phyloP scores from a whole-genome alignment of 495 filamentous ascomycete species.

The Xylaria curta region DNA sequence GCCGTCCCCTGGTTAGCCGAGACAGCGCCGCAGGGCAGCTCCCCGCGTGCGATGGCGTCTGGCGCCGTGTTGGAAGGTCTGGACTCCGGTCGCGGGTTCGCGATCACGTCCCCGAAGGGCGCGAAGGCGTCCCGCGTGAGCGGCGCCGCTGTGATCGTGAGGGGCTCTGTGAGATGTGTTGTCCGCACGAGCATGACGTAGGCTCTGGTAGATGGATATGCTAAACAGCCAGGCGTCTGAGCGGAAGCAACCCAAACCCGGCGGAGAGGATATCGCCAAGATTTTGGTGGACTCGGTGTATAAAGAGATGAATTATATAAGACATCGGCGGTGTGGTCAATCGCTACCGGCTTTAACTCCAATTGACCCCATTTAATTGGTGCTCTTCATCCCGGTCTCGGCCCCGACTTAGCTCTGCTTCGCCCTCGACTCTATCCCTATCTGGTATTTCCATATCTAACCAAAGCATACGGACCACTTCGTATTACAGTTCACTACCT shows the following conservation, averaged over 20 bases:
- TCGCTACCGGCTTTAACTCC: background rate
- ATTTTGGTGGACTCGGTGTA: background rate
- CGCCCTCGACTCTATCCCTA: background rate
- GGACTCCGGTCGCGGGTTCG: constrained; percentile 66
- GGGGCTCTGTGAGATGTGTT: constrained; percentile 28
- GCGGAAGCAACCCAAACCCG: background rate
- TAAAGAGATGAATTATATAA: background rate
- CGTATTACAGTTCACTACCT: background rate
- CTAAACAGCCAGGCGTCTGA: background rate
- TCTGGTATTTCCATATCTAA: background rate
- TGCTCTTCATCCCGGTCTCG: background rate
- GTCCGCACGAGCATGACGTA: constrained; percentile 38
- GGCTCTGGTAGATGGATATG: background rate
- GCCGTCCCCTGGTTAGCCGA: constrained; percentile 85
- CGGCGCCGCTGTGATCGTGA: constrained; percentile 57
- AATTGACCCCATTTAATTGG: background rate
- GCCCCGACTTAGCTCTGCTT: background rate
- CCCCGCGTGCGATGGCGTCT: constrained; percentile 34
- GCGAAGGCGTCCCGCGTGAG: constrained; percentile 73
- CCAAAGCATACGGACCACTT: background rate
- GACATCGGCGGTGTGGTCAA: constrained; percentile 2
- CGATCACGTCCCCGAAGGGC: constrained; percentile 82
- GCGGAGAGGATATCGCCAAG: background rate
- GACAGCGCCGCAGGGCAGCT: constrained; percentile 50
- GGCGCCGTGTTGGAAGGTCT: constrained; percentile 41